A percentile compares a stretch with the other conserved stretches of the same genome.
Conservation (phyloP, 2,329 filamentous ascomycete species). For the Pseudogymnoascus sp. region DNA sequence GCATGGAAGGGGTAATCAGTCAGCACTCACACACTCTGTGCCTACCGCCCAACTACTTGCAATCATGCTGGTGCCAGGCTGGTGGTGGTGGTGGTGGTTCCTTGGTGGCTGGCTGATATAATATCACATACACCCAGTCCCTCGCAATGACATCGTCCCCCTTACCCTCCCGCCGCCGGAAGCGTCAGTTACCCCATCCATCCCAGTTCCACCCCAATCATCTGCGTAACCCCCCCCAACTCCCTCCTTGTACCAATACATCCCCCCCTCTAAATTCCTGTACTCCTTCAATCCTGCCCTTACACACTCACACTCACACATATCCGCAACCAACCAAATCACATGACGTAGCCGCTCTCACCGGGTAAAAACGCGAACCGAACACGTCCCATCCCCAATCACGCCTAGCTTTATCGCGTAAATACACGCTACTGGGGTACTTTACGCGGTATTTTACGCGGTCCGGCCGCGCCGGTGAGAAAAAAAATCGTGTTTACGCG, state of each 20-base stretch:
- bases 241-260: not conserved
- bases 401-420: not conserved
- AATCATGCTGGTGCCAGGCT: too few species aligned
- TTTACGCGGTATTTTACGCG: not conserved
- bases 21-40: too few species aligned
- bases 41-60: too few species aligned
- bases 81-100: too few species aligned
- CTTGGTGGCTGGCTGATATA: too few species aligned
- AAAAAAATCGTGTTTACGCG: not conserved
- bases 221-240: not conserved
- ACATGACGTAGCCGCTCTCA: not conserved
- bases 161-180: not conserved
- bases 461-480: not conserved
- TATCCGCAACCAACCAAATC: not conserved
- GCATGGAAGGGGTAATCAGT: too few species aligned
- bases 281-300: not conserved
- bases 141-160: not conserved
- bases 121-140: not conserved
- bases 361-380: not conserved
- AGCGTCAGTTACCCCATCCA: not conserved
- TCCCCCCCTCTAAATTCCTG: not conserved
- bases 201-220: not conserved
- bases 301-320: too few species aligned
- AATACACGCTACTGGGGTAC: not conserved
- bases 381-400: not conserved